Evolutionary conservation across 2,329 filamentous ascomycete genomes (phyloP), one percentile per base, ranked within the genome.

Genomic region (Penicillium sp.): DNA sequence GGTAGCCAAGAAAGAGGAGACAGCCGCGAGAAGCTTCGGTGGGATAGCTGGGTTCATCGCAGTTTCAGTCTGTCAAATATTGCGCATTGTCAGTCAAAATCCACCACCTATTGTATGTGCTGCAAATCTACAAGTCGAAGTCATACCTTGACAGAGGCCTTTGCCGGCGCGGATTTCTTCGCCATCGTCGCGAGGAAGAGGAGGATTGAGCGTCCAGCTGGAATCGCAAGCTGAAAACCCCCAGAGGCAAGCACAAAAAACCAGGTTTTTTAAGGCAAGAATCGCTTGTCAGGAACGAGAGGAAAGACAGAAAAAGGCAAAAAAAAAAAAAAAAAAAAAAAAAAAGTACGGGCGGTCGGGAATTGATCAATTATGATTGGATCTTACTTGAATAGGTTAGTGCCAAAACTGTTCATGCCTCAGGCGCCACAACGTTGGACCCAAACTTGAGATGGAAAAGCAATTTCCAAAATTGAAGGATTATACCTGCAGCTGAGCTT

Each of bases 1-100:
- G 30, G 81, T 73, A 28, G 73, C 72, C 33, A 88, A 71, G 61
- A 87, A 88, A 14, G 67, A 64, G 45, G 78, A 77, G 52, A 88
- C 73, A 11, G 85, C 68, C 44, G 79, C 75, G 56, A 88, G 68
- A 23, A 88, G 68, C 60, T 83, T 73, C 17, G 73, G 62, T 3
- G 82, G 74, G 16, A 59, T 23, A 17, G 61, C 39, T 32, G 53
- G 42, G 15, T 60, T 43, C 34, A 52, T 42, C 33, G 53, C 51
- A 35, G 31, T 45, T 32, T 59, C 54, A 20, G 45, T 42, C 57
- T 61, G 30, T 37, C 27, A 22, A 29, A 40, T 20, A 35, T 8
- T n/a, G 16, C 28, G 20, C 11, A 30, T 16, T 32, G 35, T 47
- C 25, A 39, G 35, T 36, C 31, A 28, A 26, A 31, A 15, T 38